Evolutionary conservation across 2,329 filamentous ascomycete genomes (phyloP), one percentile per base, ranked within the genome.

Genomic region (Claviceps lovelessii): DNA sequence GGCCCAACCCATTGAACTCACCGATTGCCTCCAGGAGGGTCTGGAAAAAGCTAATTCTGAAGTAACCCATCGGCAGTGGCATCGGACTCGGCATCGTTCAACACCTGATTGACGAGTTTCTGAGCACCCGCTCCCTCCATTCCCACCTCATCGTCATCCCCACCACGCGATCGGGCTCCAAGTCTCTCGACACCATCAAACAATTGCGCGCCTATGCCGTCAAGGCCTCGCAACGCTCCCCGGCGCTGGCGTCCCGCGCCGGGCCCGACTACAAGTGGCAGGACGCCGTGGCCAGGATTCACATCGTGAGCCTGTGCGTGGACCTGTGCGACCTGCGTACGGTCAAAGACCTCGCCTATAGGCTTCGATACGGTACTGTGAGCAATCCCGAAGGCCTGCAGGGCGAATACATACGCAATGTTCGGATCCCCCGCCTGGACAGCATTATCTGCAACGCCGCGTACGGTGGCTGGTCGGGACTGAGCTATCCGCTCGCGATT

Each of bases 101-200:
- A 64, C 87, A 89, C 57, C 77, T 95, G 55, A 91, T 95, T 62
- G 88, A 95, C 73, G 88, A 95, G 63, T 96, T 95, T 73, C 81
- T 95, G 57, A 73, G 76, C 56, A 80, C 81, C 13, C 83, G 81
- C 41, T 80, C 85, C 35, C 74, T 81, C 51, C 74, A 76, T 35
- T 78, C 87, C 55, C 81, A 85, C 63, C 80, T 97, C 48, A 79
- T 88, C 61, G 76, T 96, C 54, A 81, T 96, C 59, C 83, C 88
- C 59, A 95, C 89, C 6, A 95, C 91, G 1, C 86, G 91, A 59
- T 85, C 84, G 63, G 67, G 76, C 47, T 72, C 75, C 58, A 96
- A 96, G 73, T 86, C 85, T 52, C 76, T 79, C 56, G 84, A 86
- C 56, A 93, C 90, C 4, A 76, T 88, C 60, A 68, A 72, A 17